Conservation (phyloP, 768 basidiomycete species). For the Amanita rimosa region DNA sequence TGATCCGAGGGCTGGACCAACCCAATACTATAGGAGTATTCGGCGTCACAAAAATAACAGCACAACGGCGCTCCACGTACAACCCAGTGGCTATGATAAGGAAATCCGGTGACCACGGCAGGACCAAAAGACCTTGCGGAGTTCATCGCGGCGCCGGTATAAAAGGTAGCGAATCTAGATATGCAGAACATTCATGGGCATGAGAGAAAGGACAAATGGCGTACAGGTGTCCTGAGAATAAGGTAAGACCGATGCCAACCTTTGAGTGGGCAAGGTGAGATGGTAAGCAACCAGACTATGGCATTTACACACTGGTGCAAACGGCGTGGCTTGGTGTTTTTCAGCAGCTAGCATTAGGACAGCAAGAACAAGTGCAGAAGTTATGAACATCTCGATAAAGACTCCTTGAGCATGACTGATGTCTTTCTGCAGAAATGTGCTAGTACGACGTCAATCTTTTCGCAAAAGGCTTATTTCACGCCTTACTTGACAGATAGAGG, state of each 20-base stretch:
- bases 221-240: constrained; percentile 53
- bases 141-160: constrained; percentile 60
- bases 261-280: constrained; percentile 12
- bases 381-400: constrained; percentile 67
- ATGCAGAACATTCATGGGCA: background rate
- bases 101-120: constrained; percentile 54
- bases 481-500: constrained; percentile 44
- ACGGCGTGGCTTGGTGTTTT: constrained; percentile 54
- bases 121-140: constrained; percentile 63
- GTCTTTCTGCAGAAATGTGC: constrained; percentile 34
- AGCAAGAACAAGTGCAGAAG: constrained; percentile 43
- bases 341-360: constrained; percentile 69
- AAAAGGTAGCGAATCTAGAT: constrained; percentile 44
- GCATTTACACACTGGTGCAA: constrained; percentile 43
- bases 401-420: constrained; percentile 46
- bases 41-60: background rate
- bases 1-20: constrained; percentile 59
- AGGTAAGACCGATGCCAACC: constrained; percentile 56
- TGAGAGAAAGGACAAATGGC: constrained; percentile 8
- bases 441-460: constrained; percentile 14
- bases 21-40: constrained; percentile 42
- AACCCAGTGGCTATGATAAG: constrained; percentile 44
- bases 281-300: background rate
- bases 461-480: background rate
- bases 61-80: constrained; percentile 22